phyloP scores from a whole-genome alignment of 1,284 basidiomycete genomes.

The Schizophyllum amplum region DNA sequence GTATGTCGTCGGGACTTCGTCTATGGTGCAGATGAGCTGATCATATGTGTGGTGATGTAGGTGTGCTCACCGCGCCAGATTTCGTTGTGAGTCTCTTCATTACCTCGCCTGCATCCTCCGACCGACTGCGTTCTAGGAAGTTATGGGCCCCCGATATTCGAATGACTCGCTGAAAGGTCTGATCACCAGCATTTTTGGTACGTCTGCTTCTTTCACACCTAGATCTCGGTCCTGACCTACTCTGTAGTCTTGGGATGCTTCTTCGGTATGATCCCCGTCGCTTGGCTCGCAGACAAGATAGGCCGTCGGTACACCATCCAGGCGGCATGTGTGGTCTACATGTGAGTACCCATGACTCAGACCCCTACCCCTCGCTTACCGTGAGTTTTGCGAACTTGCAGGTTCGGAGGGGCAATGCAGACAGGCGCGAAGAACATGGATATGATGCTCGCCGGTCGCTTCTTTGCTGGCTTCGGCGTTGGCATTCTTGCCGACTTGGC shows the following conservation, averaged over 20 bases:
- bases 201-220: constrained; percentile 4
- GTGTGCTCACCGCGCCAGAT: no score
- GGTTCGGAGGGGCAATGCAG: constrained; percentile 45
- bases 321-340: constrained; percentile 28
- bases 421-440: constrained; percentile 44
- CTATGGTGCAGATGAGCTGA: constrained; percentile 17
- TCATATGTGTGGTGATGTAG: no score
- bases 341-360: constrained; percentile 22
- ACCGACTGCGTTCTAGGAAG: constrained; percentile 13
- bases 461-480: constrained; percentile 42
- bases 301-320: constrained; percentile 31
- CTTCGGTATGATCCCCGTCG: constrained; percentile 34
- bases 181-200: constrained; percentile 33
- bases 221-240: not conserved
- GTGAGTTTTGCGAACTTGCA: constrained; percentile 22
- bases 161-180: constrained; percentile 27
- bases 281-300: constrained; percentile 27
- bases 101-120: not conserved
- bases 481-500: constrained; percentile 51
- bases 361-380: constrained; percentile 16
- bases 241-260: constrained; percentile 27
- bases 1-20: constrained; percentile 24
- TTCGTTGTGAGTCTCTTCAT: no score
- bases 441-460: constrained; percentile 56
- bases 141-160: constrained; percentile 27